Base-by-base conservation (phyloP, 257 asterid genomes). In the Solanum tarijense region DNA sequence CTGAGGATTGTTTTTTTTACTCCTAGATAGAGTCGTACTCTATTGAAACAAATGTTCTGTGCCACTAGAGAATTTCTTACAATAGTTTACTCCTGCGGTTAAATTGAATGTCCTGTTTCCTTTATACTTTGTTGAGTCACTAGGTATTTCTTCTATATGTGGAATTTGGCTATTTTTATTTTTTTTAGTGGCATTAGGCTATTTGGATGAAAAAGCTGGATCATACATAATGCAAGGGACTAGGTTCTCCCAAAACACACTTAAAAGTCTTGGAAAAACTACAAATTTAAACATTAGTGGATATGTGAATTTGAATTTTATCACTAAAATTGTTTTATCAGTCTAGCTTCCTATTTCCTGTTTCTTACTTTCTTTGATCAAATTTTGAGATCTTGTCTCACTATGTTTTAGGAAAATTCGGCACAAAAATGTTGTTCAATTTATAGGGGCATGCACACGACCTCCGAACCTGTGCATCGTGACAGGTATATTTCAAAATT, bases 351-450 rank as follows among this genome's bases (percentile, higher is more conserved):
- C 48, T 31, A 20, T 72, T 72, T 72, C 25, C 43, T 85, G 41
- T 31, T 88, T 21, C 25, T 85, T 58, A 25, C 23, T 31, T 88
- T 21, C 25, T 85, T 69, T 39, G 23, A 74, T 11, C 39, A 55
- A 29, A 2, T 36, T 69, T 41, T 75, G 82, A 21, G 62, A 29
- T 72, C 14, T 31, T 65, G 23, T 60, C 78, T 72, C 16, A 48
- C 13, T 9, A 41, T 72, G 69, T 60, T 86, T 83, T 87, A 92
- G 94, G 88, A 92, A 90, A 90, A 89, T 92, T 71, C 89, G 94
- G 83, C 94, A 92, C 87, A 92, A 92, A 91, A 88, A 92, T 92
- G 94, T 92, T 41, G 94, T 92, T 72, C 94, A 92, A 71, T 92
- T 92, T 84, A 82, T 92, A 41, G 93, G 94, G n/a, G 94, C 94